A percentile compares a stretch with the other conserved stretches of the same genome.
Conservation (phyloP, 1,284 basidiomycete species). For the Microbotryum silenes-acaulis region DNA sequence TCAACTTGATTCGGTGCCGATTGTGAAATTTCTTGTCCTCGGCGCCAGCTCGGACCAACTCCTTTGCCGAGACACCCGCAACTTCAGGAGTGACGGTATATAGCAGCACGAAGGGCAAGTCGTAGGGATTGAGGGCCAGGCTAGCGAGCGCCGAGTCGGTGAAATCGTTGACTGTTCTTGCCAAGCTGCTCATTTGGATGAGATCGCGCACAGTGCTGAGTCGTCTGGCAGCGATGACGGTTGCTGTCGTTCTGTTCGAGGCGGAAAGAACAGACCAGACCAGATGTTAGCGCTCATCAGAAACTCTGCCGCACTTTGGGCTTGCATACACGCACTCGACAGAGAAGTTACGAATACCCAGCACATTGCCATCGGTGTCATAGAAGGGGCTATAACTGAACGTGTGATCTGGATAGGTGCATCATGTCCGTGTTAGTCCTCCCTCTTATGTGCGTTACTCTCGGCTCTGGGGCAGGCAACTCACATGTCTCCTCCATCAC, state of each 20-base stretch:
- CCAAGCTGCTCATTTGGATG: slow-evolving; percentile 23
- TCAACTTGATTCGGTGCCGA: not conserved
- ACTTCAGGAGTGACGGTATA: slow-evolving; percentile 20
- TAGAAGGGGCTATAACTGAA: slow-evolving; percentile 29
- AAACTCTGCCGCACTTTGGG: too few relatives aligned
- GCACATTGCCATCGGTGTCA: slow-evolving; percentile 1
- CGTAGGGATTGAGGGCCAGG: slow-evolving; percentile 26
- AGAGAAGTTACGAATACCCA: slow-evolving; percentile 27
- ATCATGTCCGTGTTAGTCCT: too few relatives aligned
- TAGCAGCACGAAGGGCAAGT: slow-evolving; percentile 30
- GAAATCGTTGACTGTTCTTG: slow-evolving; percentile 27
- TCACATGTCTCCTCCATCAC: slow-evolving; percentile 24
- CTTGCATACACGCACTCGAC: slow-evolving; percentile 14
- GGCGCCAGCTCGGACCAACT: slow-evolving; percentile 12
- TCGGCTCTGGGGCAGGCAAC: not conserved
- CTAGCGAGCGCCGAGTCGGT: slow-evolving; percentile 13
- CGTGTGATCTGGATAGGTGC: slow-evolving; percentile 19
- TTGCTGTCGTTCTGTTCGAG: slow-evolving; percentile 15
- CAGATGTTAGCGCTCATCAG: not conserved
- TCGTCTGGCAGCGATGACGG: slow-evolving; percentile 28
- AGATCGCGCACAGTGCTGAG: slow-evolving; percentile 30
- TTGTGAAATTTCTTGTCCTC: not conserved
- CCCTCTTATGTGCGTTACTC: too few relatives aligned
- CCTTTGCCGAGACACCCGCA: slow-evolving; percentile 12
- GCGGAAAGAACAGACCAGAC: too few relatives aligned